Conservation (phyloP, 768 basidiomycete species). For the Trametopsis cervina region DNA sequence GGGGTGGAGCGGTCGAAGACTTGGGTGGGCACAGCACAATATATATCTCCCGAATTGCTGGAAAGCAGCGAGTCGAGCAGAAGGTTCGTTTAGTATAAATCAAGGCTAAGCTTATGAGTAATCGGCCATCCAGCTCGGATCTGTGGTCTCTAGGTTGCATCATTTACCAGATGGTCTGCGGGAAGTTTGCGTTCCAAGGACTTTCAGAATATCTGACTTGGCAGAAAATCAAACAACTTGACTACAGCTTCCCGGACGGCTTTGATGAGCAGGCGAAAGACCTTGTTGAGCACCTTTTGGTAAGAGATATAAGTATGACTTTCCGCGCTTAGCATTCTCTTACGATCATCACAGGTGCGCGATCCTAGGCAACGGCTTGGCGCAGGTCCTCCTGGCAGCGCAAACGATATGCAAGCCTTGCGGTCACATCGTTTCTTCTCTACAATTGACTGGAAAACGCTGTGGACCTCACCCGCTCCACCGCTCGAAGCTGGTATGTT, state of each 20-base stretch:
- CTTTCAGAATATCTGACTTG: conserved; percentile 91
- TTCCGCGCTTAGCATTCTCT: conserved; percentile 1
- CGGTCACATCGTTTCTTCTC: conserved; percentile 58
- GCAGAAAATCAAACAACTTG: conserved; percentile 85
- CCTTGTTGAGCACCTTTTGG: conserved; percentile 71
- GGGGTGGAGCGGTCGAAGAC: conserved; percentile 53
- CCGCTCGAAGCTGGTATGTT: conserved; percentile 51
- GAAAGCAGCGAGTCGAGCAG: conserved; percentile 65
- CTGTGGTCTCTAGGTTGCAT: conserved; percentile 96
- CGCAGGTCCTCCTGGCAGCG: conserved; percentile 35
- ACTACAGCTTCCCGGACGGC: conserved; percentile 81
- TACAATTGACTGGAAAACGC: conserved; percentile 47
- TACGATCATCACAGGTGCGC: too few relatives aligned
- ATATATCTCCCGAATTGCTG: conserved; percentile 83
- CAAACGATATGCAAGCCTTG: conserved; percentile 38
- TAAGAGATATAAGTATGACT: conserved; percentile 35
- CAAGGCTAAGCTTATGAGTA: conserved; percentile 1
- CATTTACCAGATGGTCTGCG: conserved; percentile 87
- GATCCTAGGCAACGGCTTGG: conserved; percentile 59
- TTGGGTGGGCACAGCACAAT: conserved; percentile 89
- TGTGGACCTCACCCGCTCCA: conserved; percentile 64
- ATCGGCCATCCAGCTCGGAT: conserved; percentile 58
- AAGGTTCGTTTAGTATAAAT: conserved; percentile 56
- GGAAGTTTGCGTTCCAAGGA: conserved; percentile 87
- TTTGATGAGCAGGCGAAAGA: conserved; percentile 81